Base-by-base conservation (phyloP, 306 rosid genomes). In the Nissolia schottii region DNA sequence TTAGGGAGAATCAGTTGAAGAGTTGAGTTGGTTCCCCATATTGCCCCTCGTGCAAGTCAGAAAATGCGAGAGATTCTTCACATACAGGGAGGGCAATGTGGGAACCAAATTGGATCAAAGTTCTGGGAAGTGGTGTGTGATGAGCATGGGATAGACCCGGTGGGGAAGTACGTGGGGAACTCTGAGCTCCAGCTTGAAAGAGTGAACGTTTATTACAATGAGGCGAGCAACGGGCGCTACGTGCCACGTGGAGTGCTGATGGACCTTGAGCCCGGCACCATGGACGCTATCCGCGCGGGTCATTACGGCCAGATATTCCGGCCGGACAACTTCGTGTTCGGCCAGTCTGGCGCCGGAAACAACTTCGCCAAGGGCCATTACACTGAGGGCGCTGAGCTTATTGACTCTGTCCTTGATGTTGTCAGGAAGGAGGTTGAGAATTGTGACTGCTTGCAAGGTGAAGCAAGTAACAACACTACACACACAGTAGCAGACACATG, bases 261-360 rank as follows among this genome's bases (percentile, higher is more conserved):
- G 92, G 96, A 90, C 77, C 90, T 90, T 11, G 96, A 90, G 31
- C 96, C 96, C 0, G 96, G 96, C 14, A 90, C 96, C 70, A 90
- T 90, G 90, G 96, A 87, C 2, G 76, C 87, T 6, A 51, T 82
- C 62, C 80, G 92, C 7, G 71, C 86, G 0, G 89, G 92, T 0
- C 90, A 87, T 1, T 85, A 87, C 1, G 92, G 96, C 12, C 89
- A 82, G 87, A 85, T 87, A 70, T 89, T 89, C 74, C 77, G 96
- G 13, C 96, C 90, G 0, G 96, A 87, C 32, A 89, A 87, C 86
- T 85, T 89, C 9, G 86, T 87, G 6, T 89, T 87, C 40, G 96
- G 96, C 3, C 89, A 87, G 63, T 81, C 89, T 0, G 92, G 92
- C 4, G 92, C 92, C 2, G 92, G 92, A 10, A 87, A 87, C 78